Evolutionary conservation across 257 asterid species (phyloP), one percentile per base, ranked within the genome.

Genomic region (Echites panduratus): DNA sequence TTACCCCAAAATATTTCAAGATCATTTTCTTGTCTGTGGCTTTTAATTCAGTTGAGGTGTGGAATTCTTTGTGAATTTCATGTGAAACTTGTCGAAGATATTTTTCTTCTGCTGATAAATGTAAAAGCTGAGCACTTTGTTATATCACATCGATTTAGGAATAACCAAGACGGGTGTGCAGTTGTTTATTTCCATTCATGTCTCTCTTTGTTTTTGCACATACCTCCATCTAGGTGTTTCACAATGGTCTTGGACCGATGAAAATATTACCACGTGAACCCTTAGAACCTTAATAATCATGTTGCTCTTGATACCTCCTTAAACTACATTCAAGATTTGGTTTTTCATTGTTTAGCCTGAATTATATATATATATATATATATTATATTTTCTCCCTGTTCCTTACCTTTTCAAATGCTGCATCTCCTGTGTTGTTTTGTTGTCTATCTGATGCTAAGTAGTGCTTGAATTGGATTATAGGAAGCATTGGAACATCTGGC

Each of bases 401-500:
- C 35, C 12, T 58, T 58, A 29, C 27, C 38, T 19, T 40, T 13
- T 9, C 32, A 41, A 44, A 40, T 20, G 73, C 24, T 9, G 7
- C 4, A 3, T 73, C 13, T 11, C 66, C 7, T 44, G 49, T 69
- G 71, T 76, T 64, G 48, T 71, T 61, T 19, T 70, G 24, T 19
- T 53, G 11, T 26, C 29, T 20, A 17, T 66, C 72, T 44, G 53
- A 44, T 48, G 70, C 50, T 59, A 71, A 20, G 67, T 79, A 71
- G 78, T 70, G 59, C 57, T 75, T 44, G 70, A 68, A 73, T 69
- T 72, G 63, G 64, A 74, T 83, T 78, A 66, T 82, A 88, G 96
- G 90, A 82, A 89, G 96, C 96, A 29, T 75, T 93, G 84, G 47
- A 77, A 65, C 91, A 84, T 72, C 79, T 92, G 85, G 97, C 99